A percentile compares a stretch with the other conserved stretches of the same genome.
Evolutionary conservation across 225 moss, liverwort and hornwort genomes (phyloP).

Genomic region (Climacium dendroides): DNA sequence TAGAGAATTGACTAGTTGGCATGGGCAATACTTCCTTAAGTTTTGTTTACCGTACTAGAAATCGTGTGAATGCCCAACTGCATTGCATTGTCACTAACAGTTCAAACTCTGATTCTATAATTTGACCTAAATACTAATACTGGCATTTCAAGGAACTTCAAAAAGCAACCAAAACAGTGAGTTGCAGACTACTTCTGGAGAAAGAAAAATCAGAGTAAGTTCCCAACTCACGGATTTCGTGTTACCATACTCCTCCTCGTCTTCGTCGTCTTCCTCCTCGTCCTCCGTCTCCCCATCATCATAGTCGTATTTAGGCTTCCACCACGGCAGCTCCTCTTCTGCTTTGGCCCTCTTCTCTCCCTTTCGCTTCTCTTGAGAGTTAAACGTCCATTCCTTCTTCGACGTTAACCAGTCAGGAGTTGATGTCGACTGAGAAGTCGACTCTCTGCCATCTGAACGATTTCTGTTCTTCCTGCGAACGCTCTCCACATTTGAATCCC

Average conservation of each 20-base stretch:
- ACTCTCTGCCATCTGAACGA: neutral
- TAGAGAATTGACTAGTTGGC: neutral
- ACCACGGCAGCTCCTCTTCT: constrained; percentile 13
- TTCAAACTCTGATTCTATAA: neutral
- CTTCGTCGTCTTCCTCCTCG: constrained; percentile 1
- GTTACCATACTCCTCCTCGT: constrained; percentile 5
- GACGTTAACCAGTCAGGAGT: constrained; percentile 28
- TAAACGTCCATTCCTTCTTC: constrained; percentile 40
- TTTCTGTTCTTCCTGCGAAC: constrained; percentile 26
- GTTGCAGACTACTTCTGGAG: neutral
- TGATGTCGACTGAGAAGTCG: neutral
- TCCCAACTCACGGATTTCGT: constrained; percentile 14
- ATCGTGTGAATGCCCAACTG: neutral
- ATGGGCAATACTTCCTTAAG: neutral
- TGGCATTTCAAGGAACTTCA: neutral
- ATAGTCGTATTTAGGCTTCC: constrained; percentile 17
- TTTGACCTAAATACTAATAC: neutral
- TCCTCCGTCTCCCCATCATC: constrained; percentile 13
- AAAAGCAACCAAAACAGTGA: neutral
- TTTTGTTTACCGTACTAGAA: neutral
- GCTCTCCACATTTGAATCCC: constrained; percentile 48
- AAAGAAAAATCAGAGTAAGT: neutral
- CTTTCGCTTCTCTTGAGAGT: neutral
- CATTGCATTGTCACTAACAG: neutral
- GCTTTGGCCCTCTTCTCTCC: neutral